Evolutionary conservation across 2,329 filamentous ascomycete genomes (phyloP).

Genomic region (Alternaria viburni): DNA sequence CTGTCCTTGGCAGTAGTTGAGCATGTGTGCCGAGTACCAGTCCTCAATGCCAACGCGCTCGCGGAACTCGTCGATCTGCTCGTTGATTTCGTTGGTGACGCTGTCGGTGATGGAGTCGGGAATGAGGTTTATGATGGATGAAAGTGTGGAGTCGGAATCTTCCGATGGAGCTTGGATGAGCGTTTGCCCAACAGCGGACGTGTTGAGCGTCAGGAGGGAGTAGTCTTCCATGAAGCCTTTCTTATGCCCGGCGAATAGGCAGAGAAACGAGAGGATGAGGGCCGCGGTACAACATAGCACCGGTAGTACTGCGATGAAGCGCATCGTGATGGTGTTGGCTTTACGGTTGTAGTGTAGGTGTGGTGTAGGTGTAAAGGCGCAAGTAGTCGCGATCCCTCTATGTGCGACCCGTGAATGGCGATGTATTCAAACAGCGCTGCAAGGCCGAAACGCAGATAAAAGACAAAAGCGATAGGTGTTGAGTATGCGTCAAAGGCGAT

Average conservation of each 20-base stretch:
- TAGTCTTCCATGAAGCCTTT: conserved; percentile 63
- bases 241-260: conserved; percentile 66
- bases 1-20: conserved; percentile 64
- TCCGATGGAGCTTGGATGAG: conserved; percentile 35
- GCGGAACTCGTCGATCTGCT: conserved; percentile 55
- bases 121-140: conserved; percentile 44
- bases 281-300: conserved; percentile 59
- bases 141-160: conserved; percentile 29
- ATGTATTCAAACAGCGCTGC: not conserved
- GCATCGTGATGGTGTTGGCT: conserved; percentile 46
- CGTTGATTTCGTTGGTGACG: conserved; percentile 40
- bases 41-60: conserved; percentile 61
- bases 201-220: conserved; percentile 66
- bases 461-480: not conserved
- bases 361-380: not conserved
- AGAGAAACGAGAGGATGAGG: conserved; percentile 65
- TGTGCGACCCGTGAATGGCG: not conserved
- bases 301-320: conserved; percentile 57
- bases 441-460: conserved; percentile 5
- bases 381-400: not conserved
- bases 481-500: not conserved
- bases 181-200: conserved; percentile 59
- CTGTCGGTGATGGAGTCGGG: conserved; percentile 44
- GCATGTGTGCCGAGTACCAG: conserved; percentile 67
- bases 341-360: not conserved